Evolutionary conservation across 768 basidiomycete genomes (phyloP), one percentile per base, ranked within the genome.

Genomic region (Boletus reticulatus): DNA sequence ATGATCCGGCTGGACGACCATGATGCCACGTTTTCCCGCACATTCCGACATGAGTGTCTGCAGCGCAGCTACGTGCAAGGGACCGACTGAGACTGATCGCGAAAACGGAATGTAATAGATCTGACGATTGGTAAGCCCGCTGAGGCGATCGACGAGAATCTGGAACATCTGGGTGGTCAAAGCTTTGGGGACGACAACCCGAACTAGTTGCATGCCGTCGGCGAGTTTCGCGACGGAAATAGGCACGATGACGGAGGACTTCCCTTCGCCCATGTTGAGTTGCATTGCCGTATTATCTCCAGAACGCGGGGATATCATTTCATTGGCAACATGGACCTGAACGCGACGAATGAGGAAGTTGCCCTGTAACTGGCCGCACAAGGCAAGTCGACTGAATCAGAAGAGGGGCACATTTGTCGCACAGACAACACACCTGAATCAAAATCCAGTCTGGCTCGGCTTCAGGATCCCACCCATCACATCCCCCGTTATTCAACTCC

Each of bases 31-130:
- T 41, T 63, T 62, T 0, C 48, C 48, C 51, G 62, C 64, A 50
- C 81, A 83, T 41, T 71, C 66, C 20, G 64, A 51, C 53, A 74
- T 69, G 11, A 81, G 52, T 6, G 38, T 13, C 14, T 57, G 56
- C 13, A 80, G 63, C 12, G 42, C 38, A 6, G 48, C 19, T 13
- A 71, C 55, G 46, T 66, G 52, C 5, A 54, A 22, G 0, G 38
- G 4, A n/a, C 56, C 55, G 6, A 72, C 34, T 32, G 57, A 52
- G 7, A 74, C 54, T 4, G 72, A 67, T 11, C 81, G 74, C 8
- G 76, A 78, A 49, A 83, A 81, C 0, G 81, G 81, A 2, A 79
- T 22, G 48, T 72, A 75, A 48, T 76, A 81, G 1, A 83, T 61
- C 0, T 72, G 75, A 6, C 79, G 70, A 55, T 81, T 77, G 1